Conservation (phyloP, 1,284 basidiomycete species). For the Puccinia novopanici region DNA sequence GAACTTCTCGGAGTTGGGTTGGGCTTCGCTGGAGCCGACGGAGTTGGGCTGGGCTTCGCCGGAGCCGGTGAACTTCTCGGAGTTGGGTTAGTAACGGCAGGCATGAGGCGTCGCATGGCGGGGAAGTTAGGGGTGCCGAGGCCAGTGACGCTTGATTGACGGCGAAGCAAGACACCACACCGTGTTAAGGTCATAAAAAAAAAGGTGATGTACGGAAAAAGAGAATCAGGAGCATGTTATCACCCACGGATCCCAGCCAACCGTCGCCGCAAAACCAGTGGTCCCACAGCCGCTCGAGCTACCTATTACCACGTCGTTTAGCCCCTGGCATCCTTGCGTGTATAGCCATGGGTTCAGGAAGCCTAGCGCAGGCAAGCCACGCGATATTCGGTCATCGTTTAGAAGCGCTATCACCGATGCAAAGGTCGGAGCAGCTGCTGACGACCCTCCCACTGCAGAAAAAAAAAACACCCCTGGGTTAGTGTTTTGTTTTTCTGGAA, state of each 20-base stretch:
- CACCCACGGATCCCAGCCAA: slow-evolving; percentile 30
- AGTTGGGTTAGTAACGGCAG: not conserved
- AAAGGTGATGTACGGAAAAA: not conserved
- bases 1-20: too few relatives aligned
- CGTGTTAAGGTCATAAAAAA: too few relatives aligned
- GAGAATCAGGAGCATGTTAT: too few relatives aligned
- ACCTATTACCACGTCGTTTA: slow-evolving; percentile 64
- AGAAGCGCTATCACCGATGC: slow-evolving; percentile 65
- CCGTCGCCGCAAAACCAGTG: slow-evolving; percentile 17
- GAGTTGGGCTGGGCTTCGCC: too few relatives aligned
- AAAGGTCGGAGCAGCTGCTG: slow-evolving; percentile 65
- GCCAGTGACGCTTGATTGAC: not conserved
- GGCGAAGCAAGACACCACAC: not conserved
- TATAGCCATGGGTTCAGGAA: slow-evolving; percentile 65
- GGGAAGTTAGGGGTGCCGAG: slow-evolving; percentile 20
- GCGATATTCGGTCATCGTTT: slow-evolving; percentile 64
- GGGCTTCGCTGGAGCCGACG: too few relatives aligned
- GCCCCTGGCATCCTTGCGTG: slow-evolving; percentile 57
- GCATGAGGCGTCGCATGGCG: not conserved
- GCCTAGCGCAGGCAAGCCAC: slow-evolving; percentile 62
- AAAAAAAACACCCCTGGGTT: slow-evolving; percentile 44
- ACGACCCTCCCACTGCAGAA: slow-evolving; percentile 63
- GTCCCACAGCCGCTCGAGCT: slow-evolving; percentile 56
- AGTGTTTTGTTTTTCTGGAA: slow-evolving; percentile 35
- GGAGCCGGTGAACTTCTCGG: too few relatives aligned